phyloP scores from a whole-genome alignment of 306 rosid species.

The Oxytropis ochrocephala region DNA sequence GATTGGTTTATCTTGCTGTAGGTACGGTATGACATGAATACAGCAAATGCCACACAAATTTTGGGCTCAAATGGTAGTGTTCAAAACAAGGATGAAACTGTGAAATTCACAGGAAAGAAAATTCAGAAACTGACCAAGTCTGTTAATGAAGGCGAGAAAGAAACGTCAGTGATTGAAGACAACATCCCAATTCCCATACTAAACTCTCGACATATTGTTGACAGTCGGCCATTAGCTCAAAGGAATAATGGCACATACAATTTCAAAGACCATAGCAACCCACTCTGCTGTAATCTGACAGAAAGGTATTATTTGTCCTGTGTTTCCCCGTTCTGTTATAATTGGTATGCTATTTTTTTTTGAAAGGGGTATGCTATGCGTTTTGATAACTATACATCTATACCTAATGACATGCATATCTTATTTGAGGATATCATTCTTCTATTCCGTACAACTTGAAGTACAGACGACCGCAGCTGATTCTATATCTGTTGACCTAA shows the following conservation, averaged over 20 bases:
- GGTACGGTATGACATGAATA: conserved; percentile 51
- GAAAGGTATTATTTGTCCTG: conserved; percentile 41
- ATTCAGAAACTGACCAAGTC: conserved; percentile 34
- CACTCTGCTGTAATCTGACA: conserved; percentile 37
- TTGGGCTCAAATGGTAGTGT: conserved; percentile 11
- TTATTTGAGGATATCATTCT: conserved; percentile 14
- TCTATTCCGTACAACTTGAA: neutral
- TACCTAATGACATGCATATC: neutral
- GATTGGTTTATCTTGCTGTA: conserved; percentile 35
- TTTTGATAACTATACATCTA: conserved; percentile 22
- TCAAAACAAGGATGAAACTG: conserved; percentile 23
- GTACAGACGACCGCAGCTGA: neutral
- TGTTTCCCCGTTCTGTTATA: conserved; percentile 10
- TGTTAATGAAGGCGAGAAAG: conserved; percentile 27
- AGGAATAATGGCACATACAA: conserved; percentile 24
- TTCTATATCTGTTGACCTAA: neutral
- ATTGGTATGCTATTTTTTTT: neutral
- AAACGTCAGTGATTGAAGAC: conserved; percentile 23
- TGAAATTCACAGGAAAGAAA: conserved; percentile 30
- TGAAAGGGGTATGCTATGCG: neutral
- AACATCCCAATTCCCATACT: conserved; percentile 23
- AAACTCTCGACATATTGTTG: conserved; percentile 33
- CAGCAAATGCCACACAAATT: conserved; percentile 27
- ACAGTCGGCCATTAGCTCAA: conserved; percentile 28
- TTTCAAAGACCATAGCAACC: conserved; percentile 33